These are phyloP conservation scores for Peronospora farinosa DNA, from an alignment of 352 stramenopile species.

Conservation along the genomic window DNA sequence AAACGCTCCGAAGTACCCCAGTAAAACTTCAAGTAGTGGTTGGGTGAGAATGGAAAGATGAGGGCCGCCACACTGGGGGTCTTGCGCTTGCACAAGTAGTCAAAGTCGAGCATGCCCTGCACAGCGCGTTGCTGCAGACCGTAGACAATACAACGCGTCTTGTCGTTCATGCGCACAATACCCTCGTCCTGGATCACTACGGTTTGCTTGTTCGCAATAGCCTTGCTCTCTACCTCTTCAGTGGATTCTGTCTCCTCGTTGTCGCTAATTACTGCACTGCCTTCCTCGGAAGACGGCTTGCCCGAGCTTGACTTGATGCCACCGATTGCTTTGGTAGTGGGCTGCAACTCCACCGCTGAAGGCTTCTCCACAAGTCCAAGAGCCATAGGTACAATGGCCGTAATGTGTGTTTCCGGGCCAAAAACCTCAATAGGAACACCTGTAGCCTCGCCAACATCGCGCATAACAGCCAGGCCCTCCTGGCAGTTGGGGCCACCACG, in stretches of 20 bases:
- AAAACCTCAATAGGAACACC: constrained; percentile 93
- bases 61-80: constrained; percentile 91
- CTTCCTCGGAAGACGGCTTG: constrained; percentile 26
- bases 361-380: constrained; percentile 83
- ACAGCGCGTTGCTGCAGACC: constrained; percentile 91
- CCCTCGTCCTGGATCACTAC: constrained; percentile 75
- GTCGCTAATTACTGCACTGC: constrained; percentile 32
- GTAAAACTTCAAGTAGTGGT: constrained; percentile 97
- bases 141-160: constrained; percentile 93
- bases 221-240: constrained; percentile 34
- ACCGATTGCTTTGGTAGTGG: constrained; percentile 17
- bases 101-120: constrained; percentile 97
- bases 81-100: constrained; percentile 95
- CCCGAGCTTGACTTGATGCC: constrained; percentile 18
- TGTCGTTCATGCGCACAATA: constrained; percentile 80
- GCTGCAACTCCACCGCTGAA: constrained; percentile 16
- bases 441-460: constrained; percentile 82
- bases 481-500: constrained; percentile 95
- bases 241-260: constrained; percentile 24
- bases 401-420: constrained; percentile 94
- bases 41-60: constrained; percentile 93
- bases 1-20: constrained; percentile 93
- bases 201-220: constrained; percentile 18
- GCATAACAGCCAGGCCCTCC: constrained; percentile 92
- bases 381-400: constrained; percentile 90